phyloP scores from a whole-genome alignment of 2,329 filamentous ascomycete genomes.

The Exophiala sideris region DNA sequence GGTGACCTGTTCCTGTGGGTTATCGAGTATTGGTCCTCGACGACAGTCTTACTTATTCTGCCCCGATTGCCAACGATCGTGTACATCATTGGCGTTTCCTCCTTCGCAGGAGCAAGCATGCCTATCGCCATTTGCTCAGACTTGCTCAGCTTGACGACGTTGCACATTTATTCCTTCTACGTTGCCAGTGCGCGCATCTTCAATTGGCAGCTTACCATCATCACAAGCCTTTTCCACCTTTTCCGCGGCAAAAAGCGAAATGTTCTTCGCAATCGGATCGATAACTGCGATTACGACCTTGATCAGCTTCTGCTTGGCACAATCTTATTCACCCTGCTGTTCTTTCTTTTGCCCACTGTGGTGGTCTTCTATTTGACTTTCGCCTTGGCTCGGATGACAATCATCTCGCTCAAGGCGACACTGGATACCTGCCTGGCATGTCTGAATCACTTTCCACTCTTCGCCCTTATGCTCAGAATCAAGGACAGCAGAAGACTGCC shows the following conservation, averaged over 20 bases:
- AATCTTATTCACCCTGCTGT: slow-evolving; percentile 90
- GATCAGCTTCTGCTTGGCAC: slow-evolving; percentile 95
- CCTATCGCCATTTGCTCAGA: slow-evolving; percentile 95
- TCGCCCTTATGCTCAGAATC: slow-evolving; percentile 90
- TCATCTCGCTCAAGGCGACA: slow-evolving; percentile 85
- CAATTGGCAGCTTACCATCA: slow-evolving; percentile 96
- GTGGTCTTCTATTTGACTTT: slow-evolving; percentile 97
- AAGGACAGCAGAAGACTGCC: slow-evolving; percentile 90
- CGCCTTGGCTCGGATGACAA: slow-evolving; percentile 87
- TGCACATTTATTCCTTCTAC: slow-evolving; percentile 98
- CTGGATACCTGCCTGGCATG: slow-evolving; percentile 91
- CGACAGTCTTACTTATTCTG: slow-evolving; percentile 62
- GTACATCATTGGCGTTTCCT: slow-evolving; percentile 88
- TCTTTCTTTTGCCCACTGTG: slow-evolving; percentile 91
- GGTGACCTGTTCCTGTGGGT: slow-evolving; percentile 97
- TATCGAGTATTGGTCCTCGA: slow-evolving; percentile 85
- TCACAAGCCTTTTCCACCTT: slow-evolving; percentile 95
- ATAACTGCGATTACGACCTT: slow-evolving; percentile 97
- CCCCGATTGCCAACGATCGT: slow-evolving; percentile 82
- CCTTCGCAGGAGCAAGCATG: slow-evolving; percentile 94
- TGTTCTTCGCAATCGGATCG: slow-evolving; percentile 91
- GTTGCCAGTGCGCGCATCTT: slow-evolving; percentile 94
- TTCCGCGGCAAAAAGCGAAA: slow-evolving; percentile 99
- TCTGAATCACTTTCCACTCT: slow-evolving; percentile 95
- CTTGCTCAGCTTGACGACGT: slow-evolving; percentile 80